Base-by-base conservation (phyloP, 768 basidiomycete species). In the Lactarius trivialis region DNA sequence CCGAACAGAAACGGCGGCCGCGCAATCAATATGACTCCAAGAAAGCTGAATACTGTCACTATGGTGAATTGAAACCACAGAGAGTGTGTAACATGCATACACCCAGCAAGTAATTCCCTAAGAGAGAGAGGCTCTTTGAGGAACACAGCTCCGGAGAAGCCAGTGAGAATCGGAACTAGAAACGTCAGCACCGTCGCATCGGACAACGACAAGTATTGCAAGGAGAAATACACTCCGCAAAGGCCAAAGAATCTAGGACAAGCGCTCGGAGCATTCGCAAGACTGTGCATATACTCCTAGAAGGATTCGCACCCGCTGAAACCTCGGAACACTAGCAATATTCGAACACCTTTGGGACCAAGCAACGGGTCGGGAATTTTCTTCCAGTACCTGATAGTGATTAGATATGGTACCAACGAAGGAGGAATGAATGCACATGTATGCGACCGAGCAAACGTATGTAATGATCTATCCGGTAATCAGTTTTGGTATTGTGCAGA, bases 1-100 rank as follows among this genome's bases (percentile, higher is more conserved):
- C 86, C 87, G 67, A 97, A 95, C 7, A 97, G 67, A 55, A 85
- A 83, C 0, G 79, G 74, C 0, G 93, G 93, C 37, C 90, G 79
- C 8, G 92, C 90, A 54, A 97, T 91, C 12, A 51, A 32, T 8
- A 51, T 7, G 28, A 51, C 50, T 3, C 30, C 30, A 19, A 32
- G 4, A 19, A 32, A 32, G 30, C 50, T 51, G 17, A 11, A 51
- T 17, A 51, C 50, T 51, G 5, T 19, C 50, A n/a, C 15, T 30
- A 17, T 51, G 19, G 30, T 51, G 8, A 51, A 19, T 51, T 32
- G 9, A 51, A 51, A 30, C 4, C 9, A n/a, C 8, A n/a, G 30
- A 15, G 8, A 17, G 50, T 4, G 26, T 9, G 15, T 19, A 51
- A 17, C 2, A 17, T 30, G 3, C 30, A 7, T 51, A 51, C 28